Evolutionary conservation across 768 basidiomycete species (phyloP), one percentile per base, ranked within the genome.

Genomic region (Boletus tomentosulus): DNA sequence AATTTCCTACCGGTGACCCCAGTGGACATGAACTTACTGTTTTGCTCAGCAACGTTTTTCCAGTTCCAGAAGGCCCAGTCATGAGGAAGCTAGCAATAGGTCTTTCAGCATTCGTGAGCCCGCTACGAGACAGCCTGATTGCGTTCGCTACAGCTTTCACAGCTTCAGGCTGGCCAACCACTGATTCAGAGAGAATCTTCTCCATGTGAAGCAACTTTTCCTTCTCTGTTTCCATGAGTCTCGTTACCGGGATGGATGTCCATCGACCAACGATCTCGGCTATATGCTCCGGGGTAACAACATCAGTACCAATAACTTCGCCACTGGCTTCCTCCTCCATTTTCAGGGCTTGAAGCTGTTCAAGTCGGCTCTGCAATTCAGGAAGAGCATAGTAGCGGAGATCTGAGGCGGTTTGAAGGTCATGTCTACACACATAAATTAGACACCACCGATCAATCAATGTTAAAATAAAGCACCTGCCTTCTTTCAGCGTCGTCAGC

Each of bases 61-160:
- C 91, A 4, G 90, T 94, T 24, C 92, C 92, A 5, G 88, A 89
- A 31, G 92, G 91, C n/a, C 91, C 91, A 7, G 86, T 86, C 80
- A 97, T 89, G 51, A 98, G 73, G 76, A 97, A 97, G 62, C 87
- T 91, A 0, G 96, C 94, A 54, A 97, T 87, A 5, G 96, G 96
- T 46, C 92, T 75, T 44, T 86, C 78, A 31, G 89, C 82, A 66
- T 95, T 92, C 41, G 89, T 80, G n/a, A 99, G 76, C n/a, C 96
- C 96, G 62, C 91, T 92, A 47, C 96, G 82, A 25, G 92, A 95
- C 41, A 98, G 73, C 44, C 96, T 83, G 60, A 98, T 89, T 3
- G 96, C 96, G 66, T 96, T 93, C 10, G 93, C 88, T 33, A 98
- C 92, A 5, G 96, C 87, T 63, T 86, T 89, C 58, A 97, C 87